Evolutionary conservation across 73 alveolate genomes (phyloP).

Genomic region (Paramecium pentaurelia): DNA sequence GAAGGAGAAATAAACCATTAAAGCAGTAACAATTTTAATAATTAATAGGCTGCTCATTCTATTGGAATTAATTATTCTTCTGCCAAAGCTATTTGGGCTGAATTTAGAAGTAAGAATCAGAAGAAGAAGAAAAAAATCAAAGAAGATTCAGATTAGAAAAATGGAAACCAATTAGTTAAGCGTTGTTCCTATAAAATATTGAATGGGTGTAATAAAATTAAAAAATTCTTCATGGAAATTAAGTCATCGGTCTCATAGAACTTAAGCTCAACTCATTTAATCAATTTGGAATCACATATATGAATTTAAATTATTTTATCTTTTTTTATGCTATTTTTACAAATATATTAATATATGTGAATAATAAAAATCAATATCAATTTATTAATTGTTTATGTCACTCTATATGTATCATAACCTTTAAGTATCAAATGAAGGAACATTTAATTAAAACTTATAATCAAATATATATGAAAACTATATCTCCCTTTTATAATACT

Average conservation of each 20-base stretch:
- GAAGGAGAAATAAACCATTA: background rate
- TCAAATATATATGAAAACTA: background rate
- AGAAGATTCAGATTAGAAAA: background rate
- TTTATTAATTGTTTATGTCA: no score
- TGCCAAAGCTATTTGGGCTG: slow-evolving; percentile 54
- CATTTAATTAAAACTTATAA: background rate
- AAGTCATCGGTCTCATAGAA: slow-evolving; percentile 18
- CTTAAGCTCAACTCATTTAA: background rate
- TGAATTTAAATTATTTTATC: background rate
- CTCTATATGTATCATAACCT: no score
- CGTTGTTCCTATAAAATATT: slow-evolving; percentile 13
- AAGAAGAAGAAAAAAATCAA: background rate
- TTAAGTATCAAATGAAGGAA: background rate
- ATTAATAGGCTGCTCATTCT: background rate
- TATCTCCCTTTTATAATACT: background rate
- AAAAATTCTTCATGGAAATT: slow-evolving; percentile 33
- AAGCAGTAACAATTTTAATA: background rate
- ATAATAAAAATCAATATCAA: background rate
- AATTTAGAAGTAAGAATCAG: background rate
- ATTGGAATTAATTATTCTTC: slow-evolving; percentile 40
- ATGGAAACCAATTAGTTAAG: background rate
- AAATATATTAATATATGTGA: background rate
- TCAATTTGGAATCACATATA: background rate
- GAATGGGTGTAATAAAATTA: background rate
- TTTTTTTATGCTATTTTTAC: background rate